These are phyloP conservation scores for Cytospora mali DNA, from an alignment of 2,329 filamentous ascomycete species.

Conservation along the genomic window DNA sequence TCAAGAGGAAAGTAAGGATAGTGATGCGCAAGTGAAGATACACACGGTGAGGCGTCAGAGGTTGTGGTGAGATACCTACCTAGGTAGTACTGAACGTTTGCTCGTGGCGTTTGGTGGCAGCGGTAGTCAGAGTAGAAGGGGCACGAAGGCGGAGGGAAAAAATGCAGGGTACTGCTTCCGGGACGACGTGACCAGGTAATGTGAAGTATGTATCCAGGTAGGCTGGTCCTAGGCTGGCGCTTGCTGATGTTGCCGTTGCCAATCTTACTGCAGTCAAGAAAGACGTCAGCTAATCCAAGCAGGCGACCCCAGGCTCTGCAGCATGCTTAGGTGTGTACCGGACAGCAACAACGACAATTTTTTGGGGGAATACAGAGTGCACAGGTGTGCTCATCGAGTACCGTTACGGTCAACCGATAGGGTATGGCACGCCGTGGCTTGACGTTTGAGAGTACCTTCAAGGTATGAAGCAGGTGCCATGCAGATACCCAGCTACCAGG, in stretches of 20 bases:
- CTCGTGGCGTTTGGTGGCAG: background rate
- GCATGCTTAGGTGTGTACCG: conserved; percentile 11
- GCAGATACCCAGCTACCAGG: background rate
- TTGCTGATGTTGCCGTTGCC: conserved; percentile 12
- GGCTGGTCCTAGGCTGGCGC: conserved; percentile 16
- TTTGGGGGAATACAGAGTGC: background rate
- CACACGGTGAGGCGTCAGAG: conserved; percentile 9
- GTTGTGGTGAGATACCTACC: background rate
- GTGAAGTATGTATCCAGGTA: background rate
- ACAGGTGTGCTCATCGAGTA: conserved; percentile 8
- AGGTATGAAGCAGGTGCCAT: background rate
- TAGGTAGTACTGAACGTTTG: background rate
- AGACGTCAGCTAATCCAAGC: conserved; percentile 18
- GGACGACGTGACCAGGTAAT: conserved; percentile 5
- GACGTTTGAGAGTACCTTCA: background rate
- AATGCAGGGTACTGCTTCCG: conserved; percentile 14
- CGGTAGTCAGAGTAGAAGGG: background rate
- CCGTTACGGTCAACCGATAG: conserved; percentile 2
- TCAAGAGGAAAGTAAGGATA: conserved; percentile 3
- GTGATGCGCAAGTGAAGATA: conserved; percentile 15
- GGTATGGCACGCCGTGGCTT: conserved; percentile 16
- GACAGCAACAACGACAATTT: background rate
- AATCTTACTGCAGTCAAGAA: conserved; percentile 15
- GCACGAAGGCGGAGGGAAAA: conserved; percentile 6
- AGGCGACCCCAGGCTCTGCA: conserved; percentile 3